A percentile compares a stretch with the other conserved stretches of the same genome.
Evolutionary conservation across 2,329 filamentous ascomycete genomes (phyloP).

Genomic region (Venturia nashicola): DNA sequence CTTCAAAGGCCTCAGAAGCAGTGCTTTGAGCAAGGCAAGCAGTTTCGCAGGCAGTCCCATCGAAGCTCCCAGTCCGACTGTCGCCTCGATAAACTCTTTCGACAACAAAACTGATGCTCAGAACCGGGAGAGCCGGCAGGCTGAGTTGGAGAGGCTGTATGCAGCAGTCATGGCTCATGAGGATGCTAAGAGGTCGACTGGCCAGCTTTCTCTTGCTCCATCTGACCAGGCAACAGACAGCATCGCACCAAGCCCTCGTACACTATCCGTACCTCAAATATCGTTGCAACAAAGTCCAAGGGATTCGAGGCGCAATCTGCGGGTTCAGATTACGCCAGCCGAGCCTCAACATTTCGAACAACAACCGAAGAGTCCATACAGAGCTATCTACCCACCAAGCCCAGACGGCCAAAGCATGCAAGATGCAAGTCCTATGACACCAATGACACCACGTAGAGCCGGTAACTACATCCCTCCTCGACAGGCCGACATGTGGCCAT

Average conservation of each 20-base stretch:
- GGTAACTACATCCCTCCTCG: background rate
- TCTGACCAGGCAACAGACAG: background rate
- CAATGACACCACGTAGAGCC: conserved; percentile 1
- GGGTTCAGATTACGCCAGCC: conserved; percentile 15
- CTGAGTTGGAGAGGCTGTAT: conserved; percentile 83
- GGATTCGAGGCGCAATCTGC: conserved; percentile 11
- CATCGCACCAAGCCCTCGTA: background rate
- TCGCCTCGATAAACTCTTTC: conserved; percentile 55
- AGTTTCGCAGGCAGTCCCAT: background rate
- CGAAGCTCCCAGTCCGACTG: conserved; percentile 22
- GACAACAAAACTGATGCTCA: conserved; percentile 57
- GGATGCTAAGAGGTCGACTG: conserved; percentile 29
- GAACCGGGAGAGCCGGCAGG: conserved; percentile 62
- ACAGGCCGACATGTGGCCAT: background rate
- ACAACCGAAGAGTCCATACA: conserved; percentile 15
- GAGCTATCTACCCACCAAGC: conserved; percentile 31
- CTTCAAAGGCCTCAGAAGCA: conserved; percentile 18
- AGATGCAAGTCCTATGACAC: background rate
- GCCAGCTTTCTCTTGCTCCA: background rate
- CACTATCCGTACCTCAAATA: background rate
- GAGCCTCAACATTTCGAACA: background rate
- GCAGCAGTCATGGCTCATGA: conserved; percentile 88
- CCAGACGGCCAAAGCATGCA: conserved; percentile 1
- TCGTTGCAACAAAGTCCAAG: background rate
- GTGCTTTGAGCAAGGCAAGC: conserved; percentile 12